phyloP scores from a whole-genome alignment of 176 grass and related monocot genomes.

The Musa beccarii region DNA sequence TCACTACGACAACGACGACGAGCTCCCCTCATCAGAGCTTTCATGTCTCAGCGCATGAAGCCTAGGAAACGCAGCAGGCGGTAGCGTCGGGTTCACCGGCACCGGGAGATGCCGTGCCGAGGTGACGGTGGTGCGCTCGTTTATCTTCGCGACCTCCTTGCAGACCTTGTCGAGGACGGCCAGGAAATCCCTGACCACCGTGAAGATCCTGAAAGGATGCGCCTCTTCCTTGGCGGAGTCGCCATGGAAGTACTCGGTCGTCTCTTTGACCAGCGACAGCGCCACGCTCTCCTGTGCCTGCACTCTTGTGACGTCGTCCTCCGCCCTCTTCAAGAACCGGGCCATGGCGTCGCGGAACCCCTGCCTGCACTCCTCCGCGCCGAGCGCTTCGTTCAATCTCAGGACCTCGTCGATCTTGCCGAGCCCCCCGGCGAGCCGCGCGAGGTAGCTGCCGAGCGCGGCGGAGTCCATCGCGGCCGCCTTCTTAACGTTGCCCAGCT shows the following conservation, averaged over 20 bases:
- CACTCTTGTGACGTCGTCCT: neutral
- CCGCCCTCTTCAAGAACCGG: neutral
- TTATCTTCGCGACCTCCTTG: neutral
- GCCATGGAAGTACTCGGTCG: constrained; percentile 12
- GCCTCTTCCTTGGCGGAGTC: constrained; percentile 11
- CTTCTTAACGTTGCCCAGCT: constrained; percentile 13
- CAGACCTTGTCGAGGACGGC: neutral
- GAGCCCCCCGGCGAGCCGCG: neutral
- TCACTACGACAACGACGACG: neutral
- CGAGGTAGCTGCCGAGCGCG: neutral
- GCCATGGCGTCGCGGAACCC: constrained; percentile 2
- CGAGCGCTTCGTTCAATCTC: constrained; percentile 2
- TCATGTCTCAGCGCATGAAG: neutral
- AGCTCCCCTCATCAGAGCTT: constrained; percentile 9
- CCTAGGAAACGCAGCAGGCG: neutral
- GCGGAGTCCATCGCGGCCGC: constrained; percentile 12
- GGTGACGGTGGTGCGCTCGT: neutral
- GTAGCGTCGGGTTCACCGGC: constrained; percentile 5
- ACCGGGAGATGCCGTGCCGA: neutral
- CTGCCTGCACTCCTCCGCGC: neutral
- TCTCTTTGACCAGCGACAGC: constrained; percentile 13
- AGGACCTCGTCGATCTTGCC: constrained; percentile 1
- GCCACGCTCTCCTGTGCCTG: constrained; percentile 13
- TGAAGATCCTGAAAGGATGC: constrained; percentile 12
- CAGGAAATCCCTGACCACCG: constrained; percentile 16